Percentiles rank a stretch among this genome's conserved stretches.
phyloP scores from a whole-genome alignment of 352 stramenopile species.

The Phytophthora tentaculata region DNA sequence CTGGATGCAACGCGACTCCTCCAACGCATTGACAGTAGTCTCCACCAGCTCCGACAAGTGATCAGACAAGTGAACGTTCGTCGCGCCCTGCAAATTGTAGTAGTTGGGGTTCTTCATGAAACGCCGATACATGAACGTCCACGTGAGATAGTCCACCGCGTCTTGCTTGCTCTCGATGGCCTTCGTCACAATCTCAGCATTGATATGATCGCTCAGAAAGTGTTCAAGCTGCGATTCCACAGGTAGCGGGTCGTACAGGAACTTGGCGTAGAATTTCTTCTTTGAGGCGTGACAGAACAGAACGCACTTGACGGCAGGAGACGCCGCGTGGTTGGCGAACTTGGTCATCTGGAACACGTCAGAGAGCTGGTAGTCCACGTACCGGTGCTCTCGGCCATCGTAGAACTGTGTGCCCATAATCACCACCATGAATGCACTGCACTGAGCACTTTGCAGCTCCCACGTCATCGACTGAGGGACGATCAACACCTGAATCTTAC shows the following conservation, averaged over 20 bases:
- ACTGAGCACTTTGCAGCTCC: constrained; percentile 76
- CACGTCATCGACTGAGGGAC: constrained; percentile 95
- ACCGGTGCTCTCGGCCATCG: constrained; percentile 95
- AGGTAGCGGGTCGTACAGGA: constrained; percentile 99
- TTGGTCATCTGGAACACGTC: constrained; percentile 99
- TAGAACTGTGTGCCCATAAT: constrained; percentile 99
- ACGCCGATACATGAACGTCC: constrained; percentile 99
- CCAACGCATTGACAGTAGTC: constrained; percentile 95
- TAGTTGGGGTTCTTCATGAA: constrained; percentile 99
- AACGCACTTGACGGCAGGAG: constrained; percentile 90
- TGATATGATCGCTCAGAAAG: constrained; percentile 98
- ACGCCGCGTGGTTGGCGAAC: constrained; percentile 61
- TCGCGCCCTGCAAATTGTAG: constrained; percentile 97
- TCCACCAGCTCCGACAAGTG: constrained; percentile 99
- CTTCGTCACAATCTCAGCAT: constrained; percentile 98
- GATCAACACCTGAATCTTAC: constrained; percentile 94
- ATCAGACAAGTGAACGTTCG: constrained; percentile 95
- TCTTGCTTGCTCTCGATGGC: constrained; percentile 99
- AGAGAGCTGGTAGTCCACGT: constrained; percentile 97
- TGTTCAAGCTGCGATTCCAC: constrained; percentile 99
- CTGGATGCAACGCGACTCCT: constrained; percentile 96
- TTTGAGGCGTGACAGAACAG: constrained; percentile 97
- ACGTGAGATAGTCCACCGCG: constrained; percentile 99
- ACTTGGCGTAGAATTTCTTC: constrained; percentile 98
- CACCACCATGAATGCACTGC: constrained; percentile 93